Evolutionary conservation across 106 monocot species (phyloP).

Genomic region (Allium cepa): DNA sequence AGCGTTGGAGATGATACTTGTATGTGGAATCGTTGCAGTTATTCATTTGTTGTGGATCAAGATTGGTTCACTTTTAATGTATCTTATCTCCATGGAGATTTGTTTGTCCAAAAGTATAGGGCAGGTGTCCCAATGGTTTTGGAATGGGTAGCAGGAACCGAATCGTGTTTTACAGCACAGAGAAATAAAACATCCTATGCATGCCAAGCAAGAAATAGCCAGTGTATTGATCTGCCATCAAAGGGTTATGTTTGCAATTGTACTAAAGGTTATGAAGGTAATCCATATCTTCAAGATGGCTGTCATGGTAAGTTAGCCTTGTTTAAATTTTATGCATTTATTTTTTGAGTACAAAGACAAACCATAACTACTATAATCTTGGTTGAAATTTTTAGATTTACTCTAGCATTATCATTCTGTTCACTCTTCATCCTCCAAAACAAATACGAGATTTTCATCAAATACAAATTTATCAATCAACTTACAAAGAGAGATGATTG

Average conservation of each 20-base stretch:
- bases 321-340: no score
- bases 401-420: not conserved
- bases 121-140: conserved; percentile 8
- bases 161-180: conserved; percentile 8
- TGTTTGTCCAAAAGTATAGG: not conserved
- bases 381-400: no score
- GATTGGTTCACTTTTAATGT: conserved; percentile 17
- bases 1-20: no score
- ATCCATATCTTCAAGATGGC: conserved; percentile 34
- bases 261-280: conserved; percentile 23
- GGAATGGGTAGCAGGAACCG: conserved; percentile 25
- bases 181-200: not conserved
- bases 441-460: not conserved
- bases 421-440: not conserved
- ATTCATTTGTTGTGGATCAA: conserved; percentile 17
- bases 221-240: not conserved
- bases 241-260: conserved; percentile 22
- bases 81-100: not conserved
- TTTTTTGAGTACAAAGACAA: no score
- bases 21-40: conserved; percentile 22
- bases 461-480: no score
- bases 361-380: no score
- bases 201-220: not conserved
- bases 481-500: no score
- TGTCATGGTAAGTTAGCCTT: conserved; percentile 29